Base-by-base conservation (phyloP, 768 basidiomycete species). In the Collybia sordida region DNA sequence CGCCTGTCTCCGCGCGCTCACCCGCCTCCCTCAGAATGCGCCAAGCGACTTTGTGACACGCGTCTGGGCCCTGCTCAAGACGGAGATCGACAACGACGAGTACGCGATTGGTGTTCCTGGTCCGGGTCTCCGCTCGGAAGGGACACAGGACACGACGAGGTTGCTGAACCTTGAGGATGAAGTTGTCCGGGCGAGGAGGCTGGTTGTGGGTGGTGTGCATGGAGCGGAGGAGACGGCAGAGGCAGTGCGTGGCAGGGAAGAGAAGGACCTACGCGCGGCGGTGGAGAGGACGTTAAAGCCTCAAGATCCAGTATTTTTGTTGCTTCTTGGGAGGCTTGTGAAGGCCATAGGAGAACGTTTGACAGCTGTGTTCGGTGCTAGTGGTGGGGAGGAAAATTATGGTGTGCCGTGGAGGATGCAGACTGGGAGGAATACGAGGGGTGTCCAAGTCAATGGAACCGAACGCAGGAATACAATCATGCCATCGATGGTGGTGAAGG, bases 151-250 rank as follows among this genome's bases (percentile, higher is more conserved):
- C 0, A 64, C 67, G 17, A 83, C 82, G 15, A 86, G 84, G 58
- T 62, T 89, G 31, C 61, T 82, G 40, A 83, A 90, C 61, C 77
- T 90, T 21, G 85, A 83, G 0, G 88, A 90, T 59, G 88, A 90
- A 60, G 81, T 90, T 39, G 62, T 89, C 24, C 81, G 77, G 19
- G 80, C 80, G 4, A 75, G 75, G 24, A 65, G 67, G 23, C 60
- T 67, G 17, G 61, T 53, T 19, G 50, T 55, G 19, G 52, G 41
- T 34, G 34, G 57, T 2, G 43, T 70, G 17, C 58, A 67, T 36
- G 59, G 59, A 22, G 72, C 73, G 1, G 80, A 82, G 51, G n/a
- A n/a, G n/a, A n/a, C n/a, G n/a, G 14, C 31, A 14, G 31, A 12
- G 31, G 31, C 9, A 12, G 31, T 7, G 31, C 31, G 14, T 7